A percentile compares a stretch with the other conserved stretches of the same genome.
Conservation (phyloP, 1,284 basidiomycete species). For the Melampsora americana region DNA sequence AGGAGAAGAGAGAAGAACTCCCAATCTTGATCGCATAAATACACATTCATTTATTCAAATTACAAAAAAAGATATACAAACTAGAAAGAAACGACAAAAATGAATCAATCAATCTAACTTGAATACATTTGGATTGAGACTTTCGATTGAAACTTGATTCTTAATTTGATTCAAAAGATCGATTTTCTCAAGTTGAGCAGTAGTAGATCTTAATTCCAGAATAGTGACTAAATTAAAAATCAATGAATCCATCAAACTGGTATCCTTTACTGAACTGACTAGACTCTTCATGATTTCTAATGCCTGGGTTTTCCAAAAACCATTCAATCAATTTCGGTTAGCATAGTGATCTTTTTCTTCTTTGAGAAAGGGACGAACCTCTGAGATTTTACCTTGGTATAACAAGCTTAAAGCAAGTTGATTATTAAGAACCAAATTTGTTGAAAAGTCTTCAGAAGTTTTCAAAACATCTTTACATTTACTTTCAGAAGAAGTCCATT, state of each 20-base stretch:
- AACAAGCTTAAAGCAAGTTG: neutral
- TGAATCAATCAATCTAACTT: neutral
- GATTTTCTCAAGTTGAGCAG: neutral
- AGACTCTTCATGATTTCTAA: neutral
- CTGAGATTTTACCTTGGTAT: constrained; percentile 2
- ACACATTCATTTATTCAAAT: neutral
- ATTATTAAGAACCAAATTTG: neutral
- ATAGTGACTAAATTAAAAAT: neutral
- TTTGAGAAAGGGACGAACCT: neutral
- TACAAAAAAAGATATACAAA: neutral
- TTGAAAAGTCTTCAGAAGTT: too few species aligned
- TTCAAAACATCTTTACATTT: too few species aligned
- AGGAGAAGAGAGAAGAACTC: too few species aligned
- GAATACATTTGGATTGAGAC: neutral
- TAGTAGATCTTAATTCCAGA: neutral
- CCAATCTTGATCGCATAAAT: too few species aligned
- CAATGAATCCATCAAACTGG: neutral
- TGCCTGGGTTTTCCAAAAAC: neutral
- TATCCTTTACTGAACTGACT: neutral
- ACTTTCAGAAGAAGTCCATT: neutral
- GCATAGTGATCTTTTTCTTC: too few species aligned
- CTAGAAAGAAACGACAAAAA: neutral
- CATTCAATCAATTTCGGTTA: too few species aligned
- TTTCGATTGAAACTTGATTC: neutral
- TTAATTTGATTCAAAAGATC: neutral